Conservation (phyloP, 176 grass and related monocot genomes). For the Olyra latifolia region DNA sequence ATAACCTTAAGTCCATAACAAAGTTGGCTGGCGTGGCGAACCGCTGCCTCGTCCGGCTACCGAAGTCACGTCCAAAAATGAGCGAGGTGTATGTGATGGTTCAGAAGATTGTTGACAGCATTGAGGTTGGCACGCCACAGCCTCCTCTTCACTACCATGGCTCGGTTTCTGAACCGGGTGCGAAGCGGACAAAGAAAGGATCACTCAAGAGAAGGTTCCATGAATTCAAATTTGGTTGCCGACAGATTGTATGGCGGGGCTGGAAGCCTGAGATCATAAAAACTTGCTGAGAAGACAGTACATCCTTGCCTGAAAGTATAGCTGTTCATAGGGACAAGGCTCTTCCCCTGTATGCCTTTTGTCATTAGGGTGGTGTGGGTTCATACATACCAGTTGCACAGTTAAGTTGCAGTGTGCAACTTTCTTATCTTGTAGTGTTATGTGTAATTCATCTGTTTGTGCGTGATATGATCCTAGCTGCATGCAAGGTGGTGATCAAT, state of each 20-base stretch:
- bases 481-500: conserved; percentile 22
- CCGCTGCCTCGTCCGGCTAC: conserved; percentile 64
- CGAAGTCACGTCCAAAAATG: conserved; percentile 90
- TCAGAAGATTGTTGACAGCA: conserved; percentile 46
- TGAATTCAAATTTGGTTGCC: conserved; percentile 40
- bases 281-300: conserved; percentile 36
- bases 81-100: conserved; percentile 89
- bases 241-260: conserved; percentile 56
- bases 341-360: conserved; percentile 5
- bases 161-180: neutral
- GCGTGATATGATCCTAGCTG: neutral
- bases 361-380: neutral
- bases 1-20: conserved; percentile 64
- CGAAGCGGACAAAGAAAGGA: conserved; percentile 45
- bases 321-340: conserved; percentile 33
- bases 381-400: neutral
- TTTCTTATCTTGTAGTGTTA: conserved; percentile 14
- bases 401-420: neutral
- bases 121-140: conserved; percentile 53
- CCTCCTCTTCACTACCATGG: conserved; percentile 54
- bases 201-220: conserved; percentile 53
- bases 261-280: conserved; percentile 67
- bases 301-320: conserved; percentile 43
- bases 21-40: conserved; percentile 77
- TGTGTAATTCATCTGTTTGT: conserved; percentile 15